Evolutionary conservation across 2,329 filamentous ascomycete genomes (phyloP).

Genomic region (Aspergillus glaucus): DNA sequence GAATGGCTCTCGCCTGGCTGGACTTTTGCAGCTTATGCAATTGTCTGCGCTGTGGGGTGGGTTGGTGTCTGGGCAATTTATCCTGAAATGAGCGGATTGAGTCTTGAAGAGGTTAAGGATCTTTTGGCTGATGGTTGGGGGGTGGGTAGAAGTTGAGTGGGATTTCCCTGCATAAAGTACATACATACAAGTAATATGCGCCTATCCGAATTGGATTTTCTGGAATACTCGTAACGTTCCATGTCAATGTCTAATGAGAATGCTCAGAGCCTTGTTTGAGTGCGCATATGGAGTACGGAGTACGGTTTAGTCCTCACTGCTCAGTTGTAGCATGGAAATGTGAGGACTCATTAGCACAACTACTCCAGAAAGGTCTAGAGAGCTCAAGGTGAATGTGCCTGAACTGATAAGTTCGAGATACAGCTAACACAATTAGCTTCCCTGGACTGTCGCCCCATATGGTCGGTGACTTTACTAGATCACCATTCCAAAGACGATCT

Average conservation of each 20-base stretch:
- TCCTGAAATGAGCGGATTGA: constrained; percentile 77
- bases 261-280: no score
- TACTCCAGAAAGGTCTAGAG: not conserved
- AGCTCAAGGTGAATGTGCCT: not conserved
- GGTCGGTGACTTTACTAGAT: not conserved
- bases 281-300: no score
- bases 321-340: no score
- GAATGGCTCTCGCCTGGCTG: constrained; percentile 63
- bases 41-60: constrained; percentile 63
- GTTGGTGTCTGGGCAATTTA: constrained; percentile 66
- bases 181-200: no score
- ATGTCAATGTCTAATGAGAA: no score
- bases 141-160: constrained; percentile 44
- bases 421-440: not conserved
- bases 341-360: no score
- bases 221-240: no score
- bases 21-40: constrained; percentile 77
- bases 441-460: not conserved
- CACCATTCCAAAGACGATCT: not conserved
- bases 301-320: no score
- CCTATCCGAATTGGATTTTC: no score
- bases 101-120: constrained; percentile 70
- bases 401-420: not conserved
- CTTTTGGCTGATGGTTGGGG: constrained; percentile 70
- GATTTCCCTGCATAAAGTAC: constrained; percentile 6